These are phyloP conservation scores for Saccharomyces hybrid DNA, from an alignment of 1,139 yeast genomes.

Conservation along the genomic window DNA sequence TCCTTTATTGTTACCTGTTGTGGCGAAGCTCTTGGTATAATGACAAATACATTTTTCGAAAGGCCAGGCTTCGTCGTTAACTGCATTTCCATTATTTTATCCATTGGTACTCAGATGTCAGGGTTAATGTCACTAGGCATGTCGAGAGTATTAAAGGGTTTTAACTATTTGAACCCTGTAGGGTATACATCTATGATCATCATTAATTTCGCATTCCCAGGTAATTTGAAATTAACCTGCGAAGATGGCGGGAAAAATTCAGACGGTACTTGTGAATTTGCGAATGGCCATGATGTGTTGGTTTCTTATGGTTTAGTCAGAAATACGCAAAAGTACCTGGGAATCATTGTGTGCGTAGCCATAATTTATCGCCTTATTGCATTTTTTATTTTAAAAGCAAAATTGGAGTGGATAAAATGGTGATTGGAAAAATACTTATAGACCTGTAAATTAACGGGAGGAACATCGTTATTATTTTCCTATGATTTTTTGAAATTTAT, in stretches of 20 bases:
- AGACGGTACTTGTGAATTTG: slow-evolving; percentile 37
- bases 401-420: slow-evolving; percentile 29
- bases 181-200: slow-evolving; percentile 59
- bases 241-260: slow-evolving; percentile 33
- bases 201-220: slow-evolving; percentile 42
- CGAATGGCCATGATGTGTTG: slow-evolving; percentile 45
- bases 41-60: slow-evolving; percentile 63
- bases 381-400: slow-evolving; percentile 31
- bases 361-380: slow-evolving; percentile 37
- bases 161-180: slow-evolving; percentile 68
- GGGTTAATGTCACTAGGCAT: slow-evolving; percentile 77
- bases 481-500: not conserved
- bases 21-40: slow-evolving; percentile 79
- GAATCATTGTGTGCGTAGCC: slow-evolving; percentile 35
- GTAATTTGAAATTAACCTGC: slow-evolving; percentile 37
- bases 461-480: not conserved
- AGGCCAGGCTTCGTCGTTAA: slow-evolving; percentile 79
- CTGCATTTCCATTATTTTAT: slow-evolving; percentile 52
- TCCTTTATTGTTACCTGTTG: slow-evolving; percentile 54
- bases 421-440: not conserved
- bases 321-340: slow-evolving; percentile 32
- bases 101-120: slow-evolving; percentile 73
- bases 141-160: slow-evolving; percentile 59
- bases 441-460: not conserved
- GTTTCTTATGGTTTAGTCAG: slow-evolving; percentile 38